These are phyloP conservation scores for Trichoderma virens DNA, from an alignment of 495 filamentous ascomycete species.

Conservation along the genomic window DNA sequence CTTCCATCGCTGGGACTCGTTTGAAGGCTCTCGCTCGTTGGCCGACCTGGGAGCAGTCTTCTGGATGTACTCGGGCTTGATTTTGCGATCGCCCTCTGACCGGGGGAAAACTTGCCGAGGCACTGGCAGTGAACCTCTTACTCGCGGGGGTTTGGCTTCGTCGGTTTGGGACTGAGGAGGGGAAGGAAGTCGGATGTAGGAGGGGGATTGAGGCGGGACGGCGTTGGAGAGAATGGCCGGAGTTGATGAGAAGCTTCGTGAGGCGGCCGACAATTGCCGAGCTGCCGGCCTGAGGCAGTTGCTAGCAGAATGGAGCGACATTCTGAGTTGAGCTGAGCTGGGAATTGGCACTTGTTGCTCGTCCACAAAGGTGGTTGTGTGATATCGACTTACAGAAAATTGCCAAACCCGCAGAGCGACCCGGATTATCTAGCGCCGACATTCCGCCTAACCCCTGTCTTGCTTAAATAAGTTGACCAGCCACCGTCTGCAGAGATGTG, in stretches of 20 bases:
- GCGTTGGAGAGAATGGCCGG: conserved; percentile 7
- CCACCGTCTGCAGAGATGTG: conserved; percentile 7
- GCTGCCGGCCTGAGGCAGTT: background rate
- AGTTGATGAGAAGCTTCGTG: conserved; percentile 12
- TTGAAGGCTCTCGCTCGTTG: conserved; percentile 22
- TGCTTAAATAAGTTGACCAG: background rate
- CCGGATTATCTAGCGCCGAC: background rate
- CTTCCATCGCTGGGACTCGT: conserved; percentile 18
- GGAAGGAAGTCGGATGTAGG: conserved; percentile 37
- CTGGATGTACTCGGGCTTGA: conserved; percentile 21
- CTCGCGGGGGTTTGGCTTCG: conserved; percentile 24
- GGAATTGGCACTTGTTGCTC: background rate
- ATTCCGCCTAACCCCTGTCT: background rate
- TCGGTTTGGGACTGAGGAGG: conserved; percentile 31
- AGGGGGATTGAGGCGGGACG: conserved; percentile 39
- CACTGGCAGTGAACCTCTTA: conserved; percentile 36
- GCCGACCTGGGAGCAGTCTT: conserved; percentile 21
- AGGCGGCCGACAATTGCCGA: conserved; percentile 4
- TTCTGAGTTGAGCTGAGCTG: background rate
- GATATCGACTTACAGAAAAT: conserved; percentile 7
- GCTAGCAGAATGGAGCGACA: background rate
- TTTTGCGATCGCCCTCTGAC: conserved; percentile 27
- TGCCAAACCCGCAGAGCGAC: background rate
- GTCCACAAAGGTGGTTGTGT: background rate
- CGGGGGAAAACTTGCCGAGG: conserved; percentile 36